Conservation (phyloP, 257 asterid species). For the Gardenia jasminoides region DNA sequence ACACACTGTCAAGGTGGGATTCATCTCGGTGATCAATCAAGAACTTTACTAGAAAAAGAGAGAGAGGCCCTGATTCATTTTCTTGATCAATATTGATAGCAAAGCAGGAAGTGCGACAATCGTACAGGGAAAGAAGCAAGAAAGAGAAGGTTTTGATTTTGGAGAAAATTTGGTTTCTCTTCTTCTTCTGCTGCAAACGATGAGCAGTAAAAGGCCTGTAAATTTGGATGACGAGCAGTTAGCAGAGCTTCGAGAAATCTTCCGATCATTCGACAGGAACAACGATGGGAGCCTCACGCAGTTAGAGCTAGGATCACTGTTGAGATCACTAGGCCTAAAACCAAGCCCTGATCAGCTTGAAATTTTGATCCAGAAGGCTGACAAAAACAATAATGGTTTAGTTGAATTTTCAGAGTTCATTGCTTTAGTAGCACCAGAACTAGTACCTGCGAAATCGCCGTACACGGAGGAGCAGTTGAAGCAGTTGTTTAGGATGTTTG, state of each 20-base stretch:
- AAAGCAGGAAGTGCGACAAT: neutral
- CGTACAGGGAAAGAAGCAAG: neutral
- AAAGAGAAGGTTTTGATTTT: neutral
- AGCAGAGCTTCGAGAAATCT: slow-evolving; percentile 81
- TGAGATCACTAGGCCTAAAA: slow-evolving; percentile 77
- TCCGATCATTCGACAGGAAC: slow-evolving; percentile 84
- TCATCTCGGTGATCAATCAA: neutral
- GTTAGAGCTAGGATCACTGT: slow-evolving; percentile 79
- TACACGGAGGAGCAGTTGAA: slow-evolving; percentile 85
- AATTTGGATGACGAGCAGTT: slow-evolving; percentile 78
- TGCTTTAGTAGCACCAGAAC: slow-evolving; percentile 89
- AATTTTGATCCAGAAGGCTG: slow-evolving; percentile 69
- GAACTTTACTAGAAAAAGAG: neutral
- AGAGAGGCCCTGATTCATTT: neutral
- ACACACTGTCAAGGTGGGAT: neutral
- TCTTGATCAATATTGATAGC: neutral
- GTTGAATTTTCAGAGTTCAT: slow-evolving; percentile 92
- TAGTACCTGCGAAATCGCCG: slow-evolving; percentile 77
- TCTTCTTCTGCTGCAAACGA: slow-evolving; percentile 17
- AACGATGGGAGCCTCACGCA: slow-evolving; percentile 91
- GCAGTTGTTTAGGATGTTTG: slow-evolving; percentile 75
- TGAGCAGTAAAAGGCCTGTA: slow-evolving; percentile 46
- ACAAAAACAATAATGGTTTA: slow-evolving; percentile 75
- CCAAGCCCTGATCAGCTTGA: slow-evolving; percentile 90
- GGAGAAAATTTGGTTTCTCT: neutral